Conservation (phyloP, 768 basidiomycete genomes). For the Lanmaoa rubissima region DNA sequence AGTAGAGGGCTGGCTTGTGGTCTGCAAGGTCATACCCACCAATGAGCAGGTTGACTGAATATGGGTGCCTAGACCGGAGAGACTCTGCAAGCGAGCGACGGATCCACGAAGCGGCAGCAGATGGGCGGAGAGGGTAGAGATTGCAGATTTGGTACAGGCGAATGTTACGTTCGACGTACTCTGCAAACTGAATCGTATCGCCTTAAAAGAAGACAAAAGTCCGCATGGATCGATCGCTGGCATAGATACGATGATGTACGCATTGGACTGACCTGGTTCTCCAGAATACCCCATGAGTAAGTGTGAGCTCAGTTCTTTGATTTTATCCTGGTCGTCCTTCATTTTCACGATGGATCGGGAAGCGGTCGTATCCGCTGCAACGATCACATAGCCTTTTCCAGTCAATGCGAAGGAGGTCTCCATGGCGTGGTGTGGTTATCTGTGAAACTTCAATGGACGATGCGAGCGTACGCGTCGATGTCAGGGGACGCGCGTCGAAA, state of each 20-base stretch:
- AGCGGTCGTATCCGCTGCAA: slow-evolving; percentile 89
- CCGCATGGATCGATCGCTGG: not conserved
- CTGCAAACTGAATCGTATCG: slow-evolving; percentile 95
- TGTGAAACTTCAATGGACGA: slow-evolving; percentile 2
- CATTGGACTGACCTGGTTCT: slow-evolving; percentile 66
- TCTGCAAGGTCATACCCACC: slow-evolving; percentile 88
- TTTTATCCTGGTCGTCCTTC: slow-evolving; percentile 97
- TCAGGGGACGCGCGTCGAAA: slow-evolving; percentile 31
- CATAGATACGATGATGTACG: not conserved
- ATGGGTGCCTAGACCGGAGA: slow-evolving; percentile 83
- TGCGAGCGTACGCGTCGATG: slow-evolving; percentile 19
- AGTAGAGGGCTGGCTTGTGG: slow-evolving; percentile 77
- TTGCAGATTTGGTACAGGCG: slow-evolving; percentile 96
- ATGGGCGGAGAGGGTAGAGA: slow-evolving; percentile 82
- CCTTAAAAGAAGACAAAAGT: slow-evolving; percentile 44
- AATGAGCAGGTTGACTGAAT: slow-evolving; percentile 88
- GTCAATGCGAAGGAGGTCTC: slow-evolving; percentile 89
- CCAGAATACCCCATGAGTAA: slow-evolving; percentile 94
- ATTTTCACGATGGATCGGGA: slow-evolving; percentile 95
- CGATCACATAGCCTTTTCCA: slow-evolving; percentile 90
- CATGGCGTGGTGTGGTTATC: slow-evolving; percentile 47
- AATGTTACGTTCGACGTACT: slow-evolving; percentile 94
- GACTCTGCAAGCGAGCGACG: slow-evolving; percentile 87
- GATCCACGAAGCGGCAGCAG: slow-evolving; percentile 94
- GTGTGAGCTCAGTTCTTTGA: slow-evolving; percentile 87